Evolutionary conservation across 768 basidiomycete species (phyloP), one percentile per base, ranked within the genome.

Genomic region (Gloeopeniophorella convolvens): DNA sequence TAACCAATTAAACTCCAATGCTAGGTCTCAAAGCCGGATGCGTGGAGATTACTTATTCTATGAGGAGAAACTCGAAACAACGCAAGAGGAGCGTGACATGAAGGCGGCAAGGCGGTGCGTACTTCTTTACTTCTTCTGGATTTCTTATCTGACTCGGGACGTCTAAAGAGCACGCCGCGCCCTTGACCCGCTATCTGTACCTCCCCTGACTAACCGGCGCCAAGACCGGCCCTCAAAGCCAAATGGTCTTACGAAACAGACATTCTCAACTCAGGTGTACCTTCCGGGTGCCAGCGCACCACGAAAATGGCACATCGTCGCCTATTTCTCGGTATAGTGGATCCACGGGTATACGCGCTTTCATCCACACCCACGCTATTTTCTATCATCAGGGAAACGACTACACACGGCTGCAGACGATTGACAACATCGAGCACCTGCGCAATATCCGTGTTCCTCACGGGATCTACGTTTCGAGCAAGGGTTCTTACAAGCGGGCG

Each of bases 11-110:
- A 56, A 6, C 56, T 21, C 26, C 26, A 10, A 21, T 31, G 13
- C 15, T 55, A 88, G 86, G 85, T 89, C 87, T 1, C 87, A 89
- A 63, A 89, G 87, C 65, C 71, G 87, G 51, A 89, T 89, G 87
- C 72, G 84, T 21, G 85, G 82, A 18, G 86, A 85, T 62, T 89
- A 86, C 61, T 69, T 89, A 13, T 89, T 87, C 65, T 89, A 89
- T 57, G 87, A 88, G 61, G 85, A 88, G 63, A 88, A 88, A 61
- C 80, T 86, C 42, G 85, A 85, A 58, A 83, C 82, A 0, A 89
- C 85, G 1, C 80, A 82, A 52, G 87, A 86, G 61, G 86, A 87
- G 63, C 78, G 81, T 55, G 83, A 86, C 55, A 78, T 82, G 0
- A 89, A 88, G 59, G 86, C 85, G 44, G 84, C 82, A n/a, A 71